phyloP scores from a whole-genome alignment of 257 asterid genomes.

The Thymus mandschuricus region DNA sequence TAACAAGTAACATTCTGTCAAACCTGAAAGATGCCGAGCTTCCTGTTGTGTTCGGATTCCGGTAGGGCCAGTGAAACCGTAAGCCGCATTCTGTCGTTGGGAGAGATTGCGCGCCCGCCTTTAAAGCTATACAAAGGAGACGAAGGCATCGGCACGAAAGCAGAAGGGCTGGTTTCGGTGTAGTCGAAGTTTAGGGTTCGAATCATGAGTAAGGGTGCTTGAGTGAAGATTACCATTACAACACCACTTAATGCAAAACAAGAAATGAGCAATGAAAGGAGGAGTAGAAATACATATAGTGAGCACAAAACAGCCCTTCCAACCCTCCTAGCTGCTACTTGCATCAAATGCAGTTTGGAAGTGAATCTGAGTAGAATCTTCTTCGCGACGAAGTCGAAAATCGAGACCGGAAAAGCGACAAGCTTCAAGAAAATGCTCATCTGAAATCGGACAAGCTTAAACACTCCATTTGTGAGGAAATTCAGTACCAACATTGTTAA shows the following conservation, averaged over 20 bases:
- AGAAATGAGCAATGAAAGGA: slow-evolving; percentile 42
- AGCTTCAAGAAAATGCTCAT: slow-evolving; percentile 39
- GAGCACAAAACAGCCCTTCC: slow-evolving; percentile 50
- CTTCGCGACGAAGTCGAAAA: slow-evolving; percentile 22
- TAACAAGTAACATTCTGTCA: background rate
- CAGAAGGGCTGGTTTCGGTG: slow-evolving; percentile 56
- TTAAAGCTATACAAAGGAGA: too few relatives aligned
- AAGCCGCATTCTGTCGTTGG: background rate
- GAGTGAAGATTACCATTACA: slow-evolving; percentile 38
- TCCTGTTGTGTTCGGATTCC: background rate
- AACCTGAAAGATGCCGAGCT: slow-evolving; percentile 18
- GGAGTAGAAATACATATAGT: slow-evolving; percentile 48
- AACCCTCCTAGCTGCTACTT: slow-evolving; percentile 38
- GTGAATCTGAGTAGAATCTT: background rate
- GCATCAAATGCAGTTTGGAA: slow-evolving; percentile 15
- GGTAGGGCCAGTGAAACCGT: background rate
- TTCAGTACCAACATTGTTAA: slow-evolving; percentile 35
- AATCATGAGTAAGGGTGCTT: slow-evolving; percentile 49
- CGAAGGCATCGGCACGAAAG: slow-evolving; percentile 30
- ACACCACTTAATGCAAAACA: slow-evolving; percentile 48
- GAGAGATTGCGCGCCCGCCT: background rate
- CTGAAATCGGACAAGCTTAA: slow-evolving; percentile 47
- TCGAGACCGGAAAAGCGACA: slow-evolving; percentile 44
- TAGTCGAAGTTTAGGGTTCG: slow-evolving; percentile 58
- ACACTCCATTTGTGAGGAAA: slow-evolving; percentile 30